Evolutionary conservation across 2,329 filamentous ascomycete genomes (phyloP), one percentile per base, ranked within the genome.

Genomic region (Xylaria sp.): DNA sequence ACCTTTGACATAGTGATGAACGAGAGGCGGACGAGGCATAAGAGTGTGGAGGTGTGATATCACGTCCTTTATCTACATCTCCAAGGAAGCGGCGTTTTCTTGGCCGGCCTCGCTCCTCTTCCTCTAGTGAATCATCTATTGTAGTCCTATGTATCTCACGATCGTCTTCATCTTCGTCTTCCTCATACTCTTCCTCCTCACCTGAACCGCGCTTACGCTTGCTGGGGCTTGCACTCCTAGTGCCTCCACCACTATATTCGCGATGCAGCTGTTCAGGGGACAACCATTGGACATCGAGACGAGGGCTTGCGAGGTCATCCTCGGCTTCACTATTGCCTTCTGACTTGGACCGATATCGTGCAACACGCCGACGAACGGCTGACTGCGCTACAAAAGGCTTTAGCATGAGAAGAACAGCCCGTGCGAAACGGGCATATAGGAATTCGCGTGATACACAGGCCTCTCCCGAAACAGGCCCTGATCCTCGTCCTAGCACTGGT

Each of bases 11-110:
- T n/a, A n/a, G n/a, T n/a, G n/a, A n/a, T n/a, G n/a, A n/a, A n/a
- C n/a, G n/a, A n/a, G n/a, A n/a, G n/a, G n/a, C n/a, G n/a, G n/a
- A n/a, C n/a, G n/a, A n/a, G n/a, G n/a, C n/a, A n/a, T n/a, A n/a
- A n/a, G n/a, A n/a, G n/a, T n/a, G n/a, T n/a, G n/a, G n/a, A n/a
- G n/a, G n/a, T n/a, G n/a, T n/a, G n/a, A n/a, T n/a, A n/a, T n/a
- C n/a, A n/a, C n/a, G n/a, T n/a, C n/a, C n/a, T n/a, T n/a, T n/a
- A n/a, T n/a, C n/a, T n/a, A n/a, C n/a, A n/a, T n/a, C n/a, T n/a
- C n/a, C n/a, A n/a, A n/a, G n/a, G n/a, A n/a, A n/a, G n/a, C 42
- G 42, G 38, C 52, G 53, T 42, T 56, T 56, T 56, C 28, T 11
- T 45, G 52, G 37, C 28, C 40, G 40, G 19, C 52, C 52, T 38